phyloP scores from a whole-genome alignment of 768 basidiomycete genomes.

The Hygrocybe punicea region DNA sequence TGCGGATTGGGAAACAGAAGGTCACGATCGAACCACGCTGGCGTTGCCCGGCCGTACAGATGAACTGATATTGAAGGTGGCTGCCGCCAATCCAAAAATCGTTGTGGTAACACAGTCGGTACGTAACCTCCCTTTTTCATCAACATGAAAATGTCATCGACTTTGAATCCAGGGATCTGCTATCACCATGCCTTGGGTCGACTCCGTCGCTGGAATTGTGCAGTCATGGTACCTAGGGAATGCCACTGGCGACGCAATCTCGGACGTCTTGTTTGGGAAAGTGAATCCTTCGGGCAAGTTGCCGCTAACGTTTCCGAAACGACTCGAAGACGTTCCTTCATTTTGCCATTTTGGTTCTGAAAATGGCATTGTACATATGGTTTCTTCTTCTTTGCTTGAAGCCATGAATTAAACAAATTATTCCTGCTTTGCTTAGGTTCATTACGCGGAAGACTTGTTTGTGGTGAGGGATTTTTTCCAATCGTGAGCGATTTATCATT shows the following conservation, averaged over 20 bases:
- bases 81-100: slow-evolving; percentile 51
- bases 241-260: slow-evolving; percentile 54
- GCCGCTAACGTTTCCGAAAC: slow-evolving; percentile 52
- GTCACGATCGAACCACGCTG: slow-evolving; percentile 51
- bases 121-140: slow-evolving; percentile 24
- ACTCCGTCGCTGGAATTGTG: slow-evolving; percentile 10
- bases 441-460: too few species aligned
- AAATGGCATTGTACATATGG: slow-evolving; percentile 50
- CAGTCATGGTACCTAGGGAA: slow-evolving; percentile 55
- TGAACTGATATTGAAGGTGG: slow-evolving; percentile 46
- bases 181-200: slow-evolving; percentile 55
- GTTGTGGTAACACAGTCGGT: slow-evolving; percentile 56
- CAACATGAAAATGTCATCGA: too few species aligned
- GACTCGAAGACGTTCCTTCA: not conserved
- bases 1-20: slow-evolving; percentile 59
- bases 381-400: slow-evolving; percentile 44
- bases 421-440: too few species aligned
- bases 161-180: slow-evolving; percentile 12
- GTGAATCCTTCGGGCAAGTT: slow-evolving; percentile 59
- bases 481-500: not conserved
- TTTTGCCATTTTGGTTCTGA: slow-evolving; percentile 20
- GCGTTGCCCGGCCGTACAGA: slow-evolving; percentile 50
- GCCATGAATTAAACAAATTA: too few species aligned
- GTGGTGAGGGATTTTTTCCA: not conserved
- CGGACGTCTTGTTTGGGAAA: slow-evolving; percentile 58